Conservation (phyloP, 2,329 filamentous ascomycete species). For the Ophiocordyceps camponoti-floridani region DNA sequence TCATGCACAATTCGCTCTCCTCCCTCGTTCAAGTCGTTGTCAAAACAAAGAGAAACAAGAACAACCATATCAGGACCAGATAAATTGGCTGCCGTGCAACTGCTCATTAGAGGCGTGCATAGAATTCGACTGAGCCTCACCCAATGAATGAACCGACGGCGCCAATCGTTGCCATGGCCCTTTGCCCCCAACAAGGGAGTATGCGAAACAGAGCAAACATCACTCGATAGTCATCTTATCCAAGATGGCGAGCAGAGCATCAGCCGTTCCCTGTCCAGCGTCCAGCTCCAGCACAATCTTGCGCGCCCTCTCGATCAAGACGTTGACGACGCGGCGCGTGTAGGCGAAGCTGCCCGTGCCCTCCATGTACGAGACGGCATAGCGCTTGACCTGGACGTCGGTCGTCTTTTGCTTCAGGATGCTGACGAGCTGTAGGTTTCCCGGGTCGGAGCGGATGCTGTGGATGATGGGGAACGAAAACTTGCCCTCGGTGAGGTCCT, state of each 20-base stretch:
- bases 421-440: conserved; percentile 67
- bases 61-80: neutral
- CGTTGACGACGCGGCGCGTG: conserved; percentile 47
- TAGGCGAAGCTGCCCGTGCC: conserved; percentile 79
- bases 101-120: neutral
- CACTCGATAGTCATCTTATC: conserved; percentile 37
- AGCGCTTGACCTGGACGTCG: conserved; percentile 76
- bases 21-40: neutral
- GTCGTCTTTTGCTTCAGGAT: conserved; percentile 81
- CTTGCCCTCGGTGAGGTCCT: conserved; percentile 93
- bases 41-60: neutral
- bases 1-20: neutral
- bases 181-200: neutral
- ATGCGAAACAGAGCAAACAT: too few relatives aligned
- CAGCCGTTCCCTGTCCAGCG: conserved; percentile 34
- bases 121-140: neutral
- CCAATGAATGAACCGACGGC: neutral
- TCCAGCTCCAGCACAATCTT: conserved; percentile 48
- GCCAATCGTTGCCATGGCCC: too few relatives aligned
- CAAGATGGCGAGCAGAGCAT: conserved; percentile 46
- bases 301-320: conserved; percentile 46
- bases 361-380: conserved; percentile 85
- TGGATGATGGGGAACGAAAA: conserved; percentile 95
- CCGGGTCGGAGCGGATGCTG: conserved; percentile 61
- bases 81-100: neutral